Base-by-base conservation (phyloP, 2,329 filamentous ascomycete species). In the Pseudogymnoascus sp. region DNA sequence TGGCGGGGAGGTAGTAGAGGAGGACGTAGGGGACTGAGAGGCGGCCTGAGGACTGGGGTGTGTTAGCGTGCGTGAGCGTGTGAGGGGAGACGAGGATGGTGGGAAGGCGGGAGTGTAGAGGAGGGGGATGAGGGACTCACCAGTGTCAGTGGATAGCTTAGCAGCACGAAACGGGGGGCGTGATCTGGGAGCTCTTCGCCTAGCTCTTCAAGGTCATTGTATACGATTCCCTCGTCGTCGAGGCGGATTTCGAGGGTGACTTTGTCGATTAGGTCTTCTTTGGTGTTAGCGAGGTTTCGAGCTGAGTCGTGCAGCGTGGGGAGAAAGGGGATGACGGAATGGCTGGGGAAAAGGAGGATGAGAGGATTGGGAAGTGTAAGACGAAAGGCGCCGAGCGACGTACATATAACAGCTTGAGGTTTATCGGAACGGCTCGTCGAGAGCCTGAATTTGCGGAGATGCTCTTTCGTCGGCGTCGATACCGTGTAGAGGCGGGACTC, bases 351-450 rank as follows among this genome's bases (percentile, higher is more conserved):
- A 11, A 0, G 8, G 16, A 41, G 16, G 4, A 41, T 19, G 12
- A n/a, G 36, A 38, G 36, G 6, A 16, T 14, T 38, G n/a, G 19
- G 4, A 45, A 14, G 19, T 8, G 41, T 19, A 19, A 1, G 42
- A n/a, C 23, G 4, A 2, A 28, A 16, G 42, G 42, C 22, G 22
- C 23, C 42, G 25, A 25, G 23, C 42, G 23, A 82, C 87, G 77
- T 89, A 97, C 94, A 97, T 69, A 99, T 96, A 66, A 95, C 86
- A 65, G 92, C 94, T 79, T 97, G 91, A 0, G 92, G 89, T 55
- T 88, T 86, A 73, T 88, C 93, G 60, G 91, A 87, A 67, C 94
- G 82, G 35, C 92, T 97, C 2, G 94, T 97, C 25, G 88, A 86
- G 28, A 99, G 83, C 60, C 94, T 90, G 79, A 99, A 99, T 77